Conservation (phyloP, 768 basidiomycete genomes). For the Lactarius akahatsu region DNA sequence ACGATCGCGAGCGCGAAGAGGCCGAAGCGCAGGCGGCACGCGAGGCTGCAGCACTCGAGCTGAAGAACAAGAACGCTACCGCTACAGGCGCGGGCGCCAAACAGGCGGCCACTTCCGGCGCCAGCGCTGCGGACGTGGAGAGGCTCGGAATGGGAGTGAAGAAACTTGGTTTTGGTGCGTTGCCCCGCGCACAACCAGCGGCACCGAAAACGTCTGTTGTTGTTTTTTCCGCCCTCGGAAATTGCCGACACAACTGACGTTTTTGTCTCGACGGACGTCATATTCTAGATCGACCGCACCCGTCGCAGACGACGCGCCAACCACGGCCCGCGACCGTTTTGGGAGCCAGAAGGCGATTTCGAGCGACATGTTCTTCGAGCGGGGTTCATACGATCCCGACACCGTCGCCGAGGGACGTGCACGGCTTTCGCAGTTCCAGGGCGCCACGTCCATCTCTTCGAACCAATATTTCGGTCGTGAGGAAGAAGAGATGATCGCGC, state of each 20-base stretch:
- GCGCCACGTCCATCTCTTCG: slow-evolving; percentile 91
- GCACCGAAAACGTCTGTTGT: slow-evolving; percentile 35
- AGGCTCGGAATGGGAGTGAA: slow-evolving; percentile 70
- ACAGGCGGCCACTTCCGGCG: slow-evolving; percentile 37
- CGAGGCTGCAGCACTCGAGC: slow-evolving; percentile 53
- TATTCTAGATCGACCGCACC: slow-evolving; percentile 28
- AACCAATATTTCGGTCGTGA: slow-evolving; percentile 95
- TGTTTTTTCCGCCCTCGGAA: neutral
- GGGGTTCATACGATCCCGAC: slow-evolving; percentile 79
- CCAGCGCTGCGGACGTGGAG: slow-evolving; percentile 51
- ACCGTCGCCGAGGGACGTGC: slow-evolving; percentile 73
- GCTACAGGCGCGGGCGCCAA: slow-evolving; percentile 35
- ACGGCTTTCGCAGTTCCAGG: slow-evolving; percentile 82
- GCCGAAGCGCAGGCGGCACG: slow-evolving; percentile 73
- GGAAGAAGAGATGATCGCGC: slow-evolving; percentile 55
- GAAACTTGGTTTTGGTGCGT: slow-evolving; percentile 81
- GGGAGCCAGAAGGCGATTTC: slow-evolving; percentile 94
- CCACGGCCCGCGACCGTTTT: slow-evolving; percentile 87
- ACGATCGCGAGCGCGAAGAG: slow-evolving; percentile 82
- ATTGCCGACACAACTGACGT: neutral
- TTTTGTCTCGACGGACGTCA: neutral
- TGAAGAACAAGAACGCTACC: slow-evolving; percentile 38
- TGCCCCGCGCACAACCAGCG: slow-evolving; percentile 59
- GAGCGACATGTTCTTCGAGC: slow-evolving; percentile 95
- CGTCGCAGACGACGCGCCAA: slow-evolving; percentile 59